phyloP scores from a whole-genome alignment of 495 filamentous ascomycete species.

The Aspergillus campestris region DNA sequence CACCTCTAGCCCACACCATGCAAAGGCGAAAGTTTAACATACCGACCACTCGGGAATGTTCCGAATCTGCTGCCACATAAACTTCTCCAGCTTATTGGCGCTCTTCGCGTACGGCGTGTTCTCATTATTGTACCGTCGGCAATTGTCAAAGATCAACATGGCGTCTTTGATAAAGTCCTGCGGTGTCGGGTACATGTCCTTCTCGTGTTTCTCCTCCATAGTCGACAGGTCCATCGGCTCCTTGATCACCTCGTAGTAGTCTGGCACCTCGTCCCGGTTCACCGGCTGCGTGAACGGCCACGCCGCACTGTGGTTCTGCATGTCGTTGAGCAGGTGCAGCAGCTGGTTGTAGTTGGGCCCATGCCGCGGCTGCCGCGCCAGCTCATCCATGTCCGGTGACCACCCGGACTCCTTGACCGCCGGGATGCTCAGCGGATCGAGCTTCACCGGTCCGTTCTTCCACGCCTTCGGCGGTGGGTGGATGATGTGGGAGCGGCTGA shows the following conservation, averaged over 20 bases:
- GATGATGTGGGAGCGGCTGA: slow-evolving; percentile 79
- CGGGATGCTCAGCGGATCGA: slow-evolving; percentile 73
- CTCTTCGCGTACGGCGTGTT: slow-evolving; percentile 91
- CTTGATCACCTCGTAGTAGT: slow-evolving; percentile 98
- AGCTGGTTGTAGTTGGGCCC: slow-evolving; percentile 94
- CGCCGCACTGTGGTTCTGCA: slow-evolving; percentile 83
- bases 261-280: slow-evolving; percentile 87
- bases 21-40: slow-evolving; percentile 20
- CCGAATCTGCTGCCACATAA: slow-evolving; percentile 89
- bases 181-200: slow-evolving; percentile 81
- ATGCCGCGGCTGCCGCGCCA: slow-evolving; percentile 92
- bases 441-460: slow-evolving; percentile 58
- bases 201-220: slow-evolving; percentile 94
- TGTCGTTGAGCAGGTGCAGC: slow-evolving; percentile 83
- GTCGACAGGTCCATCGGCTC: slow-evolving; percentile 95
- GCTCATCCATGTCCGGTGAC: slow-evolving; percentile 95
- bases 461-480: slow-evolving; percentile 80
- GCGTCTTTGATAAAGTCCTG: slow-evolving; percentile 94
- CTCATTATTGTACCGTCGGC: slow-evolving; percentile 92
- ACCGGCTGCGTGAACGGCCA: slow-evolving; percentile 96
- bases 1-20: no score
- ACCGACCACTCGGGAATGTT: slow-evolving; percentile 95
- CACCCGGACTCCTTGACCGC: slow-evolving; percentile 87
- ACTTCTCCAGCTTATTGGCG: slow-evolving; percentile 92
- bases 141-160: slow-evolving; percentile 88